Conservation (phyloP, 139 green algal species). For the Dunaliella primolecta region DNA sequence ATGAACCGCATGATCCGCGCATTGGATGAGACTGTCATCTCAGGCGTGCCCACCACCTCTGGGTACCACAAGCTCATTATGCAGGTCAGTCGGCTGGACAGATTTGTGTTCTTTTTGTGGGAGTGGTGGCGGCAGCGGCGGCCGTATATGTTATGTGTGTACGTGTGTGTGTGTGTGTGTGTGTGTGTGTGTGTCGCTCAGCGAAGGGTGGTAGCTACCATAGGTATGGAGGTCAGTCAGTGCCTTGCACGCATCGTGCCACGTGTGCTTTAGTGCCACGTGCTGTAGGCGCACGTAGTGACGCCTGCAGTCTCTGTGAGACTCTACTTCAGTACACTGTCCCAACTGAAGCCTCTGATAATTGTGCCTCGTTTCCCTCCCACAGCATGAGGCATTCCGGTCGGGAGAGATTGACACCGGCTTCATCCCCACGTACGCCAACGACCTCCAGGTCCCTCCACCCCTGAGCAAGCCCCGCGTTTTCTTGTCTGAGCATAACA, state of each 20-base stretch:
- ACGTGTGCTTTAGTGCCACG: too few species aligned
- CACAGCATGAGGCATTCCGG: conserved; percentile 32
- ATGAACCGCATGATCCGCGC: conserved; percentile 84
- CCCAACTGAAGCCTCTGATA: too few species aligned
- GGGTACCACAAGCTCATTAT: conserved; percentile 89
- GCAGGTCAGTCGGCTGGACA: background rate
- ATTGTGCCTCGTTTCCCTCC: too few species aligned
- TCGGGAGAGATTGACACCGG: conserved; percentile 68
- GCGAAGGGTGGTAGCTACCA: too few species aligned
- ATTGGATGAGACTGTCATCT: conserved; percentile 68
- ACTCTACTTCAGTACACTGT: too few species aligned
- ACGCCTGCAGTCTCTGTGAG: too few species aligned
- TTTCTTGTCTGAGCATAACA: background rate
- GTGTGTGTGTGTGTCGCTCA: too few species aligned
- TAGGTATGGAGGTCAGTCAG: too few species aligned
- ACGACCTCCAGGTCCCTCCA: conserved; percentile 63
- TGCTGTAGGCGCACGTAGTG: too few species aligned
- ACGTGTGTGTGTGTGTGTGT: too few species aligned
- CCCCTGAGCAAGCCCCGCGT: background rate
- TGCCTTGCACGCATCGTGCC: too few species aligned
- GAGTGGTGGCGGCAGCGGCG: background rate
- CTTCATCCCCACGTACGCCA: conserved; percentile 88
- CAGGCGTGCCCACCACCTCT: conserved; percentile 85
- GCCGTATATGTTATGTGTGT: too few species aligned
- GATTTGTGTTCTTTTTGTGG: background rate